Evolutionary conservation across 2,329 filamentous ascomycete genomes (phyloP).

Genomic region (Exophiala oligosperma): DNA sequence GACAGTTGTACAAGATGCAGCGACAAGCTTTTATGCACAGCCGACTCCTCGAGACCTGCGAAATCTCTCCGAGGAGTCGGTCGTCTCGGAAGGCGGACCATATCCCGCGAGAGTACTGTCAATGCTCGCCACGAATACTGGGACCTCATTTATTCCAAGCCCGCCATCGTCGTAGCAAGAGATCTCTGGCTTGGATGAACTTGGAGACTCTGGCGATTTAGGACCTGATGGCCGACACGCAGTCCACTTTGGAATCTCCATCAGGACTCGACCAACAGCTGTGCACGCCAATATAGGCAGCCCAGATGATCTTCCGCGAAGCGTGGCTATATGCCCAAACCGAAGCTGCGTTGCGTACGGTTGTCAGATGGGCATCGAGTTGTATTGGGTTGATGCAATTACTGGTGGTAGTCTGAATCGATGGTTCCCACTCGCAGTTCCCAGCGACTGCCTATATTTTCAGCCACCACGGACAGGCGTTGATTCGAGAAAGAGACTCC

Average conservation of each 20-base stretch:
- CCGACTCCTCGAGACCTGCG: slow-evolving; percentile 3
- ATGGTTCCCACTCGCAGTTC: slow-evolving; percentile 43
- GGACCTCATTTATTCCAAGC: slow-evolving; percentile 2
- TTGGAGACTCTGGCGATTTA: not conserved
- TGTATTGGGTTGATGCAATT: slow-evolving; percentile 59
- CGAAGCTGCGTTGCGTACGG: slow-evolving; percentile 66
- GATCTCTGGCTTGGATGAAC: slow-evolving; percentile 1
- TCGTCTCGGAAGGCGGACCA: not conserved
- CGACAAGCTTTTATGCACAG: not conserved
- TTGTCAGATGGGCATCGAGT: slow-evolving; percentile 61
- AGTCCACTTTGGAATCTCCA: slow-evolving; percentile 9
- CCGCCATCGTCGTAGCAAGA: slow-evolving; percentile 14
- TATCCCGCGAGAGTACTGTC: not conserved
- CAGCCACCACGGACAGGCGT: slow-evolving; percentile 54
- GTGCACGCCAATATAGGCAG: slow-evolving; percentile 57
- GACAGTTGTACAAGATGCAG: slow-evolving; percentile 13
- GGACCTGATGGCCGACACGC: not conserved
- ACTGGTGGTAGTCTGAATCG: slow-evolving; percentile 41
- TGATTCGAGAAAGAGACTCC: slow-evolving; percentile 58
- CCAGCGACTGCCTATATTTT: slow-evolving; percentile 54
- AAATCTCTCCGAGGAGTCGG: slow-evolving; percentile 2
- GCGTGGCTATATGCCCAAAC: slow-evolving; percentile 65
- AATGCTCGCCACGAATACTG: not conserved
- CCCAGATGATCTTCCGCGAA: slow-evolving; percentile 63
- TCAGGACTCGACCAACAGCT: slow-evolving; percentile 20